A percentile compares a stretch with the other conserved stretches of the same genome.
These are phyloP conservation scores for Aphanomyces astaci DNA, from an alignment of 352 stramenopile genomes.

Conservation along the genomic window DNA sequence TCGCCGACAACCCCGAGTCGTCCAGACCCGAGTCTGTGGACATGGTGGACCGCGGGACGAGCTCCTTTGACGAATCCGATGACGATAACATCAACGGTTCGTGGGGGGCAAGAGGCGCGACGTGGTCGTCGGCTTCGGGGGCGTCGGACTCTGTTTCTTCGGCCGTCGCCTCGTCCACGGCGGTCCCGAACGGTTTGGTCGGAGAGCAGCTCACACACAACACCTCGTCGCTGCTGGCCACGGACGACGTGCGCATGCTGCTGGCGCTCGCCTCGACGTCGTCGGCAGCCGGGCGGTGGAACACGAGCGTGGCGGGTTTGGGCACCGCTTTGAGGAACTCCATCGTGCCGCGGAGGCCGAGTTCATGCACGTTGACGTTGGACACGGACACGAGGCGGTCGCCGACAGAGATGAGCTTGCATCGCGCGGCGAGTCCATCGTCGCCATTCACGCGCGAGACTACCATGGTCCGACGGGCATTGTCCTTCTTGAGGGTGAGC, in stretches of 20 bases:
- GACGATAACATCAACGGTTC: not conserved
- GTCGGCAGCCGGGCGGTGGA: not conserved
- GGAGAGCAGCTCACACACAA: no score
- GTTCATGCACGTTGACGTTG: constrained; percentile 16
- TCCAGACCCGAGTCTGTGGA: constrained; percentile 11
- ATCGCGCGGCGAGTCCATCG: constrained; percentile 18
- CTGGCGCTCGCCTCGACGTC: not conserved
- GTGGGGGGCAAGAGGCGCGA: not conserved
- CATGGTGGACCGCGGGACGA: not conserved
- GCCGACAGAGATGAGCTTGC: constrained; percentile 17
- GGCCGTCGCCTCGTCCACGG: not conserved
- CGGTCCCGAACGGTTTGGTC: no score
- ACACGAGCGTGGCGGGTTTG: constrained; percentile 19
- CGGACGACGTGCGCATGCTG: not conserved
- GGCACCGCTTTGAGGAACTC: constrained; percentile 21
- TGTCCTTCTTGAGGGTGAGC: constrained; percentile 24
- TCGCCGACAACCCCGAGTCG: constrained; percentile 9
- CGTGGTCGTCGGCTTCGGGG: not conserved
- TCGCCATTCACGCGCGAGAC: constrained; percentile 8
- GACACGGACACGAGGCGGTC: constrained; percentile 19
- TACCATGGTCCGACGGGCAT: not conserved
- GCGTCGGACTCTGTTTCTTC: not conserved
- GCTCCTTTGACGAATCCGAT: not conserved
- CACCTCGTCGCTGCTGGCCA: not conserved
- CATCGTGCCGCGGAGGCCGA: constrained; percentile 18